These are phyloP conservation scores for Mortierella sp. DNA, from an alignment of 371 early-diverging fungal species.

Conservation along the genomic window DNA sequence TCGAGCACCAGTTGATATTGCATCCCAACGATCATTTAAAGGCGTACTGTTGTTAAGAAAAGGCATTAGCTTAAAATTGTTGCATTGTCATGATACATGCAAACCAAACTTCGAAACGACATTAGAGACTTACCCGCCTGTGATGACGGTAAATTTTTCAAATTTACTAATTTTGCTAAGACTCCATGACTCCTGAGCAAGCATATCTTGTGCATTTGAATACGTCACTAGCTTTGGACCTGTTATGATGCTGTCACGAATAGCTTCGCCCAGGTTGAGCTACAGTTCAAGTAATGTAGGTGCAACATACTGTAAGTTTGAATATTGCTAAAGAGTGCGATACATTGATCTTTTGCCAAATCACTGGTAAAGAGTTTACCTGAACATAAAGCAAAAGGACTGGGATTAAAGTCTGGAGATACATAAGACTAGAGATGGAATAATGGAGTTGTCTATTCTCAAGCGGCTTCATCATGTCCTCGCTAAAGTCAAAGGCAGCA, in stretches of 20 bases:
- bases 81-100: not conserved
- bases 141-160: constrained; percentile 27
- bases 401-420: constrained; percentile 36
- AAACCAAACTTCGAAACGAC: not conserved
- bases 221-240: constrained; percentile 45
- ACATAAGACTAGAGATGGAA: constrained; percentile 35
- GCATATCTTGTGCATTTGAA: constrained; percentile 31
- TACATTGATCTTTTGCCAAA: too few relatives aligned
- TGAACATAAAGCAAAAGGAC: constrained; percentile 37
- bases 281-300: not conserved
- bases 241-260: constrained; percentile 18
- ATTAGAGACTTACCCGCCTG: constrained; percentile 37
- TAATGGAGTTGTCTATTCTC: constrained; percentile 22
- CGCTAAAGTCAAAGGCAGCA: constrained; percentile 43
- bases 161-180: not conserved
- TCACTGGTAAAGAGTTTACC: constrained; percentile 8
- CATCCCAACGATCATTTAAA: constrained; percentile 36
- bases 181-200: constrained; percentile 43
- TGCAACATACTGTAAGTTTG: not conserved
- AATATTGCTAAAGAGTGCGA: too few relatives aligned
- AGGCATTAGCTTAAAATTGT: not conserved
- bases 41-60: constrained; percentile 15
- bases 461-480: constrained; percentile 6
- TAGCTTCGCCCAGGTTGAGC: constrained; percentile 35
- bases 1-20: constrained; percentile 38